phyloP scores from a whole-genome alignment of 805 yeast genomes.

The Yarrowia osloensis region DNA sequence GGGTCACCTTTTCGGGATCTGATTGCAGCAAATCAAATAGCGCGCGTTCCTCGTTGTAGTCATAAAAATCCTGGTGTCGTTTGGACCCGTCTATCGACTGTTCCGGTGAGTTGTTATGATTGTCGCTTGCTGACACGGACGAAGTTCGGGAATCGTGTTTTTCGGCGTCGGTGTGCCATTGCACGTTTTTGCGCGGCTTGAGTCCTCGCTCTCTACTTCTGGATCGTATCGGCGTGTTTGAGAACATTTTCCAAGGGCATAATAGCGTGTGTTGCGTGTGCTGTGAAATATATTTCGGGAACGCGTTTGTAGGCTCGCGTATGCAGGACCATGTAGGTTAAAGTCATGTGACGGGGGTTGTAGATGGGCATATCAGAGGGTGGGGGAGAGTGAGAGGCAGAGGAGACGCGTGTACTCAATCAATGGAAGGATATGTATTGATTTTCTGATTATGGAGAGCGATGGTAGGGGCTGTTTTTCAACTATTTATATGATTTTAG shows the following conservation, averaged over 20 bases:
- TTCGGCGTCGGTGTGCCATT: not conserved
- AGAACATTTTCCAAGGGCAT: conserved; percentile 7
- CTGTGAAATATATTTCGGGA: not conserved
- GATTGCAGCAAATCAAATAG: not conserved
- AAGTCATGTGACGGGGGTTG: not conserved
- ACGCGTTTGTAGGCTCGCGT: conserved; percentile 1
- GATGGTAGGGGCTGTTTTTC: no score
- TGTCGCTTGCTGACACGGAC: not conserved
- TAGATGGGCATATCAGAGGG: not conserved
- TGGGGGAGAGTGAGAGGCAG: not conserved
- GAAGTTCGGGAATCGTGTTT: not conserved
- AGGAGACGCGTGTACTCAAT: not conserved
- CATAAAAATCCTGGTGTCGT: conserved; percentile 10
- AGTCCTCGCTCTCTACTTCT: not conserved
- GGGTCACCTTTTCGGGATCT: conserved; percentile 19
- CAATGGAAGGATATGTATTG: no score
- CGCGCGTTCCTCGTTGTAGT: conserved; percentile 12
- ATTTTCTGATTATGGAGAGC: no score
- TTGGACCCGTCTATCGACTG: conserved; percentile 4
- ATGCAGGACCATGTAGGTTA: not conserved
- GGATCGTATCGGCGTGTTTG: conserved; percentile 14
- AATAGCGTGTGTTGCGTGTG: not conserved
- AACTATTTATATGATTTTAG: no score
- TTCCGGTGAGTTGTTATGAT: not conserved
- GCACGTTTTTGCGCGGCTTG: conserved; percentile 8